Percentiles rank a stretch among this genome's conserved stretches.
Conservation (phyloP, 805 yeast species). For the Wickerhamiella sergipiensis region DNA sequence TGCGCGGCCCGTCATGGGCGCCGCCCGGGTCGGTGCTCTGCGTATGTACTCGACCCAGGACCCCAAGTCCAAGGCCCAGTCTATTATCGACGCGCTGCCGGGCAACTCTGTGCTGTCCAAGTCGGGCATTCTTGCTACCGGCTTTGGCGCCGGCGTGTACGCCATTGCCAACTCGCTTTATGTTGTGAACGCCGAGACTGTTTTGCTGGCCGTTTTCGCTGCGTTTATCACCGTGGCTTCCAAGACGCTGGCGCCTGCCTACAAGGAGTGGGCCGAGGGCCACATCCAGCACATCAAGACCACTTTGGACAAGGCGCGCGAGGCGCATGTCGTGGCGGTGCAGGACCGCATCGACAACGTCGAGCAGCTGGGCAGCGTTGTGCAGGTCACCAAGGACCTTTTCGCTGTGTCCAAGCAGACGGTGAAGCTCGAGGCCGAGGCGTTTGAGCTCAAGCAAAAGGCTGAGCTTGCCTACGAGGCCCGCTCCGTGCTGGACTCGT, state of each 20-base stretch:
- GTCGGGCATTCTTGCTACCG: conserved; percentile 90
- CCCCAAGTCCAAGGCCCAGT: conserved; percentile 81
- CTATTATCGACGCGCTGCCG: conserved; percentile 85
- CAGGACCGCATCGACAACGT: conserved; percentile 84
- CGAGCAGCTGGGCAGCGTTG: conserved; percentile 80
- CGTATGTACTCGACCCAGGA: conserved; percentile 1
- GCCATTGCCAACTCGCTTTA: conserved; percentile 89
- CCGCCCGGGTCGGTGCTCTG: background rate
- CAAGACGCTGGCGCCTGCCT: conserved; percentile 85
- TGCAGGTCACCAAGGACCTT: conserved; percentile 76
- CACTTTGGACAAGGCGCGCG: conserved; percentile 76
- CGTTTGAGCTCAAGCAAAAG: conserved; percentile 84
- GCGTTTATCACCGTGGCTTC: conserved; percentile 64
- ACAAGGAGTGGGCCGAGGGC: conserved; percentile 85
- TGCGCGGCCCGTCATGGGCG: conserved; percentile 2
- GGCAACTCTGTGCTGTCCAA: conserved; percentile 78
- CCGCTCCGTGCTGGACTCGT: conserved; percentile 87
- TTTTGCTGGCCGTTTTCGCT: conserved; percentile 65
- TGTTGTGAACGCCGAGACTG: conserved; percentile 88
- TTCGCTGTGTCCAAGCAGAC: conserved; percentile 95
- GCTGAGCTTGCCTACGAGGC: conserved; percentile 83
- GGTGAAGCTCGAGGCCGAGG: conserved; percentile 86
- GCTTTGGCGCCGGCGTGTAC: conserved; percentile 86
- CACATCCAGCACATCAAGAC: conserved; percentile 70
- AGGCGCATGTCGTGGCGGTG: conserved; percentile 83